Base-by-base conservation (phyloP, 352 stramenopile species). In the Phytophthora uliginosa region DNA sequence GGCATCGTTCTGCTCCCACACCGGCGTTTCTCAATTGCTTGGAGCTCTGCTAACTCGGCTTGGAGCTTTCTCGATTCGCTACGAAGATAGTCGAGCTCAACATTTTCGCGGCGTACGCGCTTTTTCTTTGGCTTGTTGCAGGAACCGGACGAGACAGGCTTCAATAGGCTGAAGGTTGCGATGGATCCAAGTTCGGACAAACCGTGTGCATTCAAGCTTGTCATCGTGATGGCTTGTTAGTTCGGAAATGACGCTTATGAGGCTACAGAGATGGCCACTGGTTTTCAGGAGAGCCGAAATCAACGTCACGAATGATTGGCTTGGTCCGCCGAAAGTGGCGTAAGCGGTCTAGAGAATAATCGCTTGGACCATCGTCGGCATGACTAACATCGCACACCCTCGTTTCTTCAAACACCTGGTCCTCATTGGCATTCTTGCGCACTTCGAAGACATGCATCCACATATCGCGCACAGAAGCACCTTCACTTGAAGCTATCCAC, bases 41-140 rank as follows among this genome's bases (percentile, higher is more conserved):
- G 20, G 2, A 73, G 59, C 28, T 73, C 59, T 2, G 24, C 20
- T 13, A 82, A 47, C 42, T 74, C 65, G 38, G 57, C 47, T 52
- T 82, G 66, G n/a, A 84, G 64, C 26, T 76, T 72, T 24, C 42
- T 33, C 18, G 71, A 54, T 17, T 77, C 67, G 7, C 64, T 28
- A 2, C 77, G 63, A 20, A 84, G 58, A 34, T 71, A 64, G 17
- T 80, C 53, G 5, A 84, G 57, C 59, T 84, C 67, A 1, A 78
- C 36, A 28, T 68, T 67, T 40, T 74, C 59, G n/a, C 53, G 54
- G 4, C 60, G 67, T 26, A 70, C 47, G 12, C 54, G 67, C 42
- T 74, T 74, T 12, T 52, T 48, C 54, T 55, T 74, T 13, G 40
- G 59, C 4, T 64, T 59, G 10, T 36, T 55, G 22, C 7, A 38